phyloP scores from a whole-genome alignment of 2,329 filamentous ascomycete species.

The Alternaria sp. region DNA sequence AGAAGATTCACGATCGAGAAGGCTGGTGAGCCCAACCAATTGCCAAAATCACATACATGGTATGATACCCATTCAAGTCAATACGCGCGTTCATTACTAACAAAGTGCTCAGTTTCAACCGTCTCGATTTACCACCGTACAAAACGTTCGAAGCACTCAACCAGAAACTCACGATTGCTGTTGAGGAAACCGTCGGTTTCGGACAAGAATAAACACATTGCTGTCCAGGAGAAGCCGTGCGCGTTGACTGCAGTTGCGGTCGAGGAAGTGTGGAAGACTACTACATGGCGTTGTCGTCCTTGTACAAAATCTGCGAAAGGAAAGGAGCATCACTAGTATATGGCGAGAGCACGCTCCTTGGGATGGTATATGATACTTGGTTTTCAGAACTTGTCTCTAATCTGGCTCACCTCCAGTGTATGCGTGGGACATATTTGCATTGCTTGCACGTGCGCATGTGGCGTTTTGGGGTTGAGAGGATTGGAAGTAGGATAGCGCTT shows the following conservation, averaged over 20 bases:
- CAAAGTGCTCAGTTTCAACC: slow-evolving; percentile 77
- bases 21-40: slow-evolving; percentile 84
- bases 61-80: slow-evolving; percentile 57
- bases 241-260: not conserved
- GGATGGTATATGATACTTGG: slow-evolving; percentile 8
- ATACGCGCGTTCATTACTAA: slow-evolving; percentile 12
- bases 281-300: slow-evolving; percentile 8
- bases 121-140: slow-evolving; percentile 91
- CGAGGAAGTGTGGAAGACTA: not conserved
- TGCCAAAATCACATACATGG: slow-evolving; percentile 98
- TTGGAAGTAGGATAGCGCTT: slow-evolving; percentile 11
- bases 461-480: slow-evolving; percentile 10
- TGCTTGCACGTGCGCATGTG: slow-evolving; percentile 12
- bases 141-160: slow-evolving; percentile 86
- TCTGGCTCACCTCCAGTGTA: slow-evolving; percentile 8
- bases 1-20: slow-evolving; percentile 98
- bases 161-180: slow-evolving; percentile 91
- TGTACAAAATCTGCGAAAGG: slow-evolving; percentile 13
- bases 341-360: slow-evolving; percentile 6
- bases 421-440: slow-evolving; percentile 12
- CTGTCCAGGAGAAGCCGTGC: not conserved
- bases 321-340: not conserved
- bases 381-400: slow-evolving; percentile 4
- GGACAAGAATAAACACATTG: slow-evolving; percentile 76
- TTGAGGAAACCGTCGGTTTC: slow-evolving; percentile 98